Conservation (phyloP, 257 asterid species). For the Solanum paucissectum region DNA sequence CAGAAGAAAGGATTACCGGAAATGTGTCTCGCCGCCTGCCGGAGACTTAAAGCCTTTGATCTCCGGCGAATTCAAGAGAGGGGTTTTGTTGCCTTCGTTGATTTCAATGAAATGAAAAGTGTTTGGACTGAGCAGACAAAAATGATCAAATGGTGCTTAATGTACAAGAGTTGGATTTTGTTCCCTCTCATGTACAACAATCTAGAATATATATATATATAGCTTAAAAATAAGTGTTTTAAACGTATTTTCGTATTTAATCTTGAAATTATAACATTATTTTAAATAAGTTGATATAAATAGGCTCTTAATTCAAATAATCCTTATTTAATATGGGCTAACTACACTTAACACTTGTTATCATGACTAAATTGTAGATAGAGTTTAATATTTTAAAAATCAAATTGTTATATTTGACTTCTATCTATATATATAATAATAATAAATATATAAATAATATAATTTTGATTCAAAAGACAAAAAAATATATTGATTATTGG, state of each 20-base stretch:
- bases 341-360: too few relatives aligned
- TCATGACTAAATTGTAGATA: too few relatives aligned
- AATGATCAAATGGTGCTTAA: not conserved
- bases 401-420: too few relatives aligned
- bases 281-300: not conserved
- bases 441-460: too few relatives aligned
- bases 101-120: not conserved
- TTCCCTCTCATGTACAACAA: not conserved
- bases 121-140: not conserved
- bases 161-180: not conserved
- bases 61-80: not conserved
- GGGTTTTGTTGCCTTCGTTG: not conserved
- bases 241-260: fast-evolving
- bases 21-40: not conserved
- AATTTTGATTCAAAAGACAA: not conserved
- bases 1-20: not conserved
- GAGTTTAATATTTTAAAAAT: too few relatives aligned
- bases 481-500: not conserved
- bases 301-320: not conserved
- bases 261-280: too few relatives aligned
- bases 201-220: too few relatives aligned
- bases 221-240: not conserved
- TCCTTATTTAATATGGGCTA: not conserved
- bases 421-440: too few relatives aligned
- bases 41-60: not conserved